Evolutionary conservation across 192 early-diverging fungal genomes (phyloP), one percentile per base, ranked within the genome.

Genomic region (Rhizophagus prolifer): DNA sequence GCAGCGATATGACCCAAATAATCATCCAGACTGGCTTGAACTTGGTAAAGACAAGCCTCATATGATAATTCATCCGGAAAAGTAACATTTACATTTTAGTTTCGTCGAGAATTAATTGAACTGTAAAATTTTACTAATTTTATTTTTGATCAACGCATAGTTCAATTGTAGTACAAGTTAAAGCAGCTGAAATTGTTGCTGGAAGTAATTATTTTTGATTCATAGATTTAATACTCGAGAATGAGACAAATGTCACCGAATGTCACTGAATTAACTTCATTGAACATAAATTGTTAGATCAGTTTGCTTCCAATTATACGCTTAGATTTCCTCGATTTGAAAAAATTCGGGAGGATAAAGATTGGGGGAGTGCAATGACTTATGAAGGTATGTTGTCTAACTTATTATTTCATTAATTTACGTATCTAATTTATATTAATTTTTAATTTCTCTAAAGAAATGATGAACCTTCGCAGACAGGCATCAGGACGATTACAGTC

Each of bases 291-390:
- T 50, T 34, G 26, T 47, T 54, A 92, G 61, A 79, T 94, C 79
- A 79, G 1, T 94, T 90, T 74, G 88, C 83, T 0, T 64, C 85
- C n/a, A 84, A 85, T 14, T 90, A 83, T 47, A 94, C 94, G 9
- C 79, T 95, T 31, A 90, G 94, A 21, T 95, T 95, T 75, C 94
- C 94, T 4, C 83, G 93, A 14, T 94, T 92, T 76, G 82, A 89
- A 14, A 82, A 70, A 63, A 69, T 93, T n/a, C 85, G 94, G 4
- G 63, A 86, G 9, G 92, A 95, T 79, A 94, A 95, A 77, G 75
- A 78, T 19, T 84, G 81, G 79, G 67, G 77, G 0, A 83, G 83
- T 12, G 79, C 81, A 54, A 85, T 84, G 85, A 87, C 81, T n/a
- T 59, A 82, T 47, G 34, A 78, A 78, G 81, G 83, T 84, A 19